Percentiles rank a stretch among this genome's conserved stretches.
These are phyloP conservation scores for Dichotomocladium elegans DNA, from an alignment of 371 early-diverging fungal species.

Conservation along the genomic window DNA sequence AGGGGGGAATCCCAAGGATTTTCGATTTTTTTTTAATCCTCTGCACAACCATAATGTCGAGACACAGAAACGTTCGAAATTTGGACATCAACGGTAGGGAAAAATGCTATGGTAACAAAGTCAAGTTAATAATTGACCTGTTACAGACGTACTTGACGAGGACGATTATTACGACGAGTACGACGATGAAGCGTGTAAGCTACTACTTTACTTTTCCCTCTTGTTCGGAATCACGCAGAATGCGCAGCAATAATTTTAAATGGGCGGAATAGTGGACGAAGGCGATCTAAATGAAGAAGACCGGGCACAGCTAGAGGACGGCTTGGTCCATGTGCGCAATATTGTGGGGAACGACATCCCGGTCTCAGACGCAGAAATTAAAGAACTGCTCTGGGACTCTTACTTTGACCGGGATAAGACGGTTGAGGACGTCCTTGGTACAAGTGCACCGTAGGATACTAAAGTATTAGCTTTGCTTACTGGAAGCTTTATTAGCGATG, in stretches of 20 bases:
- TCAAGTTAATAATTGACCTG: not conserved
- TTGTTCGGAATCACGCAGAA: too few species aligned
- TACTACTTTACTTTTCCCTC: too few species aligned
- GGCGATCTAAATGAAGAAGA: conserved; percentile 42
- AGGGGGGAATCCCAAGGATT: too few species aligned
- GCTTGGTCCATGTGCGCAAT: conserved; percentile 41
- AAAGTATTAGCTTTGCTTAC: not conserved
- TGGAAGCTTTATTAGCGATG: conserved; percentile 25
- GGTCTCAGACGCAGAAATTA: conserved; percentile 52
- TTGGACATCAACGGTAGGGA: conserved; percentile 63
- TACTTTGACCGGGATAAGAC: conserved; percentile 59
- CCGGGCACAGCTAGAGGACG: conserved; percentile 47
- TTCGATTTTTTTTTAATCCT: too few species aligned
- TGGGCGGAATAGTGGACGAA: conserved; percentile 25
- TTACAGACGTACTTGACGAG: conserved; percentile 60
- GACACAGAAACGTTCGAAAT: conserved; percentile 72
- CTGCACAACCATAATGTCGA: conserved; percentile 51
- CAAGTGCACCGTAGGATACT: not conserved
- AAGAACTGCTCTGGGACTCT: conserved; percentile 65
- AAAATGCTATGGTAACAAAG: not conserved
- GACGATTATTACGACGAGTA: conserved; percentile 58
- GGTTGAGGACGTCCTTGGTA: conserved; percentile 58
- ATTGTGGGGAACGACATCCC: conserved; percentile 51
- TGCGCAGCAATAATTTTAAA: not conserved
- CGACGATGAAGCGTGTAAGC: conserved; percentile 40